phyloP scores from a whole-genome alignment of 495 filamentous ascomycete genomes.

The Aspergillus kassunensis region DNA sequence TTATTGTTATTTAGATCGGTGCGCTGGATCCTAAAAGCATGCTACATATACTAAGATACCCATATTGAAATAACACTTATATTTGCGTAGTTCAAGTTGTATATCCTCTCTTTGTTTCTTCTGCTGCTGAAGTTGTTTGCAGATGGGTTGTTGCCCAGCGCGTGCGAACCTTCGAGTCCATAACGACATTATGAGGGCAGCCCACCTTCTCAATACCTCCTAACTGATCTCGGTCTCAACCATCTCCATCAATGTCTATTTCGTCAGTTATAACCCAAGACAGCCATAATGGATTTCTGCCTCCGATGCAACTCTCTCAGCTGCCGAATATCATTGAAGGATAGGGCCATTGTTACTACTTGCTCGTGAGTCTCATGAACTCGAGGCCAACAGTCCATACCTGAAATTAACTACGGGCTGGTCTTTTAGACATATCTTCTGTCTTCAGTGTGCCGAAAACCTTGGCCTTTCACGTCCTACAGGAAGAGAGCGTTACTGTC shows the following conservation, averaged over 20 bases:
- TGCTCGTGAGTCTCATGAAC: constrained; percentile 59
- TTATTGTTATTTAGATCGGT: constrained; percentile 9
- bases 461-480: constrained; percentile 60
- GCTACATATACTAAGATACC: neutral
- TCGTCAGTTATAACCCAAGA: neutral
- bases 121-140: too few relatives aligned
- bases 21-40: neutral
- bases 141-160: too few relatives aligned
- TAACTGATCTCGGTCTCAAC: neutral
- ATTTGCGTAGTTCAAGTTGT: too few relatives aligned
- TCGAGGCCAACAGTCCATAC: neutral
- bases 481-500: constrained; percentile 60
- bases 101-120: too few relatives aligned
- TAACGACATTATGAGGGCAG: too few relatives aligned
- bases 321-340: constrained; percentile 68
- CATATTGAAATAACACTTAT: too few relatives aligned
- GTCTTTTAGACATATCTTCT: constrained; percentile 76
- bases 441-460: constrained; percentile 65
- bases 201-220: too few relatives aligned
- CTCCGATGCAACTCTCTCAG: constrained; percentile 80
- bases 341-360: constrained; percentile 82
- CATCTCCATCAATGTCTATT: neutral
- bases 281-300: constrained; percentile 59
- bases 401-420: constrained; percentile 8
- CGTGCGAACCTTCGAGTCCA: too few relatives aligned